Evolutionary conservation across 768 basidiomycete genomes (phyloP).

Genomic region (Kwoniella sp.): DNA sequence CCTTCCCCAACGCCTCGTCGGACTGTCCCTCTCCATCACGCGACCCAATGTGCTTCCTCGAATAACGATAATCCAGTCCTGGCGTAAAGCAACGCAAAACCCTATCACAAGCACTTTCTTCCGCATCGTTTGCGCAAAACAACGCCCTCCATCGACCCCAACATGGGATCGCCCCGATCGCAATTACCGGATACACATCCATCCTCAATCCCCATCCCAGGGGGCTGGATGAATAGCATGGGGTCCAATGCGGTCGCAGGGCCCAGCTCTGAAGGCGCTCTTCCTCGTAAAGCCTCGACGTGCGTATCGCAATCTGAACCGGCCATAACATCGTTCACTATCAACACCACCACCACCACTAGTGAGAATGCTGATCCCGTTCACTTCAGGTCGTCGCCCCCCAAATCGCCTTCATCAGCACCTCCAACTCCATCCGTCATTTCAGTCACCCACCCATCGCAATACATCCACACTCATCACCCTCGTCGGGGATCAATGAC

Average conservation of each 20-base stretch:
- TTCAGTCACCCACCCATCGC: constrained; percentile 46
- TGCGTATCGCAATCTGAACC: constrained; percentile 1
- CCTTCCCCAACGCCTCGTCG: neutral
- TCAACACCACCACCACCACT: no score
- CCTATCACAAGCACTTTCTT: neutral
- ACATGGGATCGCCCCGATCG: constrained; percentile 3
- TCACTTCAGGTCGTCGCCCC: constrained; percentile 12
- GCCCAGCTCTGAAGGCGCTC: constrained; percentile 40
- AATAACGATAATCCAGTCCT: neutral
- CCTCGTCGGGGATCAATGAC: constrained; percentile 52
- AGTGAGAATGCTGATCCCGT: neutral
- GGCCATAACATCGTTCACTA: neutral
- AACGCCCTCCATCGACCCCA: neutral
- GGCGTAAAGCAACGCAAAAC: neutral
- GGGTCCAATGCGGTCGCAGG: constrained; percentile 34
- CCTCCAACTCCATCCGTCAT: constrained; percentile 44
- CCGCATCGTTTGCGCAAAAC: neutral
- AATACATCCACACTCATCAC: constrained; percentile 56
- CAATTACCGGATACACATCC: neutral
- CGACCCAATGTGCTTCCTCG: neutral
- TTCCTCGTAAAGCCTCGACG: constrained; percentile 21
- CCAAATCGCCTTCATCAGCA: constrained; percentile 44
- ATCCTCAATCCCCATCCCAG: constrained; percentile 23
- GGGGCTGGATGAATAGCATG: constrained; percentile 10
- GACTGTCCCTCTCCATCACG: neutral